phyloP scores from a whole-genome alignment of 179 eudicot genomes.

The Beta macrorhiza region DNA sequence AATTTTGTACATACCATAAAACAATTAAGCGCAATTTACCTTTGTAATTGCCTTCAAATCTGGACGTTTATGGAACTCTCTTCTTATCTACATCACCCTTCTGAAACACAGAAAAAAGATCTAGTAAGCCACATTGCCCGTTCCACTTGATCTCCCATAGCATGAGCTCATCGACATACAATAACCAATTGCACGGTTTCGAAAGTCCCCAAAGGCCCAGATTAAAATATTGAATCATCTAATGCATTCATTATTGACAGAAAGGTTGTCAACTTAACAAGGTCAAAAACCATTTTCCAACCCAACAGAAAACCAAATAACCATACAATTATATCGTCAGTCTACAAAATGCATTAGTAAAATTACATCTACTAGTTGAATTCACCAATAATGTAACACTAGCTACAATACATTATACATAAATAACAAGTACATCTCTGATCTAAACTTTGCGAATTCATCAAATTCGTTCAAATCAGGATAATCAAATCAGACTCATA shows the following conservation, averaged over 20 bases:
- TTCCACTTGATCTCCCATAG: neutral
- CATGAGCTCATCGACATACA: neutral
- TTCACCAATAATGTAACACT: neutral
- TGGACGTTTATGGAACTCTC: conserved; percentile 60
- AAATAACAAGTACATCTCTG: neutral
- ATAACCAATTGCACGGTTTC: neutral
- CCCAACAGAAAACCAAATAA: neutral
- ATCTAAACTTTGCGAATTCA: neutral
- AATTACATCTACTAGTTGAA: neutral
- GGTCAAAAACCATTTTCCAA: neutral
- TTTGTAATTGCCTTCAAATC: conserved; percentile 70
- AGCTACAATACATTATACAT: neutral
- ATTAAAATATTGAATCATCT: neutral
- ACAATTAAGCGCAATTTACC: conserved; percentile 37
- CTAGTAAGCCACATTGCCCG: neutral
- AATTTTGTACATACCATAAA: neutral
- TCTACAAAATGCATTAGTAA: neutral
- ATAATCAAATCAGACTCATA: neutral
- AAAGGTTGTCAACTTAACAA: neutral
- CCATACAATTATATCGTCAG: neutral
- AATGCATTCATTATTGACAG: neutral
- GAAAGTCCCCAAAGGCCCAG: neutral
- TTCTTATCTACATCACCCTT: conserved; percentile 23
- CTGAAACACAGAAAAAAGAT: conserved; percentile 19
- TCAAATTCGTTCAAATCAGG: conserved; percentile 9